phyloP scores from a whole-genome alignment of 169 alveolate genomes.

The Plasmodium falciparum region DNA sequence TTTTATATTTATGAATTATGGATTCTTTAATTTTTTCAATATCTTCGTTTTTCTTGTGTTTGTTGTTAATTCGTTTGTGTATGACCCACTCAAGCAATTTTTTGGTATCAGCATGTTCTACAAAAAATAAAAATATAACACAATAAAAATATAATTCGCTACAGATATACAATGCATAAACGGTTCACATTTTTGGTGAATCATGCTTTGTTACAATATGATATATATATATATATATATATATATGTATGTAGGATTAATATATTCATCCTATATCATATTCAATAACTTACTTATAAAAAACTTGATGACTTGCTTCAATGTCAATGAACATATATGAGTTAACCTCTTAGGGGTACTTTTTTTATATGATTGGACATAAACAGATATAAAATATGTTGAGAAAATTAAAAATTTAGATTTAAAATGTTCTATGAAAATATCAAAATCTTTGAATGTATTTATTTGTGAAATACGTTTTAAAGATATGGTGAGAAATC shows the following conservation, averaged over 20 bases:
- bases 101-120: constrained; percentile 45
- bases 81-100: constrained; percentile 45
- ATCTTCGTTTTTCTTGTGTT: constrained; percentile 2
- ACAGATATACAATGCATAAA: no score
- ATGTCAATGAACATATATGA: constrained; percentile 31
- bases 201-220: no score
- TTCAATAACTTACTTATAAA: constrained; percentile 19
- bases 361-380: constrained; percentile 46
- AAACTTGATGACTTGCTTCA: constrained; percentile 31
- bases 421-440: constrained; percentile 42
- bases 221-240: constrained; percentile 3
- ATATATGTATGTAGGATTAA: not conserved
- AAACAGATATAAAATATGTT: constrained; percentile 51
- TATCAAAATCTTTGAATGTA: constrained; percentile 17
- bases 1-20: constrained; percentile 38
- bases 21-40: constrained; percentile 34
- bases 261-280: not conserved
- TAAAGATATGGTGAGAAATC: constrained; percentile 45
- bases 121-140: not conserved
- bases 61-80: constrained; percentile 26
- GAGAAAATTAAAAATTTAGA: constrained; percentile 40
- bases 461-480: constrained; percentile 16
- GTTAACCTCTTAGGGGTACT: constrained; percentile 41
- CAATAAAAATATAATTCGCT: no score
- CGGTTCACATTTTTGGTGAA: no score